Conservation (phyloP, 257 asterid genomes). For the Jacaranda mimosifolia region DNA sequence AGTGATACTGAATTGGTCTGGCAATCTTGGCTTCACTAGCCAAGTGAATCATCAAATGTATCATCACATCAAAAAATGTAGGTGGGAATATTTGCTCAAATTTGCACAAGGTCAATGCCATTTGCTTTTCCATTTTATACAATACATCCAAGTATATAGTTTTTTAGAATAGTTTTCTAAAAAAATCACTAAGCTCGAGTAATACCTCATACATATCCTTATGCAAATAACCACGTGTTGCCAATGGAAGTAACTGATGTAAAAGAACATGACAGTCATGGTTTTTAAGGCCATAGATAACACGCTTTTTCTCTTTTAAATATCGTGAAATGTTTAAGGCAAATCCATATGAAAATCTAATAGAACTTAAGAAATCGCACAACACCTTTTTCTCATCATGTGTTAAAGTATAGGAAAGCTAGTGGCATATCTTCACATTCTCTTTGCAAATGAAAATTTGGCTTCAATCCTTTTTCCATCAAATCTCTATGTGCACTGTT, state of each 20-base stretch:
- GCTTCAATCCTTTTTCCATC: background rate
- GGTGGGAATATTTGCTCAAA: background rate
- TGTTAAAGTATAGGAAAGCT: background rate
- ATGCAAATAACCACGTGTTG: background rate
- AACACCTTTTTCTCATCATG: background rate
- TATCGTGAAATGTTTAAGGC: background rate
- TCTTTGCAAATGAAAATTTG: background rate
- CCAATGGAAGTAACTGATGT: background rate
- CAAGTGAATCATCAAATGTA: background rate
- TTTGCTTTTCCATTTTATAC: background rate
- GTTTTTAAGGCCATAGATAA: background rate
- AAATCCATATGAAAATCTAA: conserved; percentile 9
- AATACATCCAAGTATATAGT: background rate
- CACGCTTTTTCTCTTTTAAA: background rate
- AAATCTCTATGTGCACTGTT: background rate
- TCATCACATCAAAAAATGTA: no score
- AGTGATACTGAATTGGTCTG: background rate
- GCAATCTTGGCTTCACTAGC: background rate
- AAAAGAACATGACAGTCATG: conserved; percentile 6
- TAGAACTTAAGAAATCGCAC: background rate
- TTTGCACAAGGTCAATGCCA: background rate
- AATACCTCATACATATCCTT: background rate
- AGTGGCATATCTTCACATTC: background rate
- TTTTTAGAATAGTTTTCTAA: background rate
- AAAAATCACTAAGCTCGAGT: background rate